A percentile compares a stretch with the other conserved stretches of the same genome.
These are phyloP conservation scores for Oropetium thomaeum DNA, from an alignment of 176 grass and related monocot genomes.

Conservation along the genomic window DNA sequence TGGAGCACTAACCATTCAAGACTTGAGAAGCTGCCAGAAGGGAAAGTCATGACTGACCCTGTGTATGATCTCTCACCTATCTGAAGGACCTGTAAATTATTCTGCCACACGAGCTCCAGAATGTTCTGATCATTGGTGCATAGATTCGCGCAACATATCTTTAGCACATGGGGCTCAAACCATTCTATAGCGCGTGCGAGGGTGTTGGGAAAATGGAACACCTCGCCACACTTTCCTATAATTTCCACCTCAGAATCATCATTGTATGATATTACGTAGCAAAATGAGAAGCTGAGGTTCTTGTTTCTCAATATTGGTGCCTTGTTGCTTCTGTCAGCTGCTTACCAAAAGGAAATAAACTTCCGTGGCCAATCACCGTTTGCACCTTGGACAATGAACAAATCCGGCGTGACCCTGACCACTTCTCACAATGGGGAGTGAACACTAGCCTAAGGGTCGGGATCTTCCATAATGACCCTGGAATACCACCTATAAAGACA, in stretches of 20 bases:
- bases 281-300: not conserved
- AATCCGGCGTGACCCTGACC: not conserved
- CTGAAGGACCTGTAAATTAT: not conserved
- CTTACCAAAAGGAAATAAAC: too few species aligned
- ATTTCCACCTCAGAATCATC: not conserved
- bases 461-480: not conserved
- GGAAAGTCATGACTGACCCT: not conserved
- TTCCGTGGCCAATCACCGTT: too few species aligned
- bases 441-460: not conserved
- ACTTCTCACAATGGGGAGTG: too few species aligned
- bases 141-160: not conserved
- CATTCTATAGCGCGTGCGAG: not conserved
- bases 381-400: not conserved
- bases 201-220: too few species aligned
- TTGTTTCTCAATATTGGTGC: not conserved
- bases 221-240: not conserved
- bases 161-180: accelerated
- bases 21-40: not conserved
- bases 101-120: not conserved
- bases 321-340: not conserved
- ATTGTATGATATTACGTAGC: not conserved
- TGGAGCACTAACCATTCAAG: not conserved
- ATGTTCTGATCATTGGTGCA: not conserved
- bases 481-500: not conserved
- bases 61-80: not conserved